phyloP scores from a whole-genome alignment of 441 rosid species.

The Breynia disticha region DNA sequence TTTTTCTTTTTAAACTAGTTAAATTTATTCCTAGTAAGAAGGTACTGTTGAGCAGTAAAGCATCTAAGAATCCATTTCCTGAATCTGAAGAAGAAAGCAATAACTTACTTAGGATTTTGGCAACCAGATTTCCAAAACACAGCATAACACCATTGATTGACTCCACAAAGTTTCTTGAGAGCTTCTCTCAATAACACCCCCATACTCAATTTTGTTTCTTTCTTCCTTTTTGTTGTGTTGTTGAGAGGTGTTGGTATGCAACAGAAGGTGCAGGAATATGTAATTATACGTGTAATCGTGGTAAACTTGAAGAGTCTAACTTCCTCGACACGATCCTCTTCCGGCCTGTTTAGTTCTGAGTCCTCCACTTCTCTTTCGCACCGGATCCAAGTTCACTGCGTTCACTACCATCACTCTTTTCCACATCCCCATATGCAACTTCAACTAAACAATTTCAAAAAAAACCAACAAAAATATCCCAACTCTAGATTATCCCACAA shows the following conservation, averaged over 20 bases:
- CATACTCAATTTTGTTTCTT: constrained; percentile 8
- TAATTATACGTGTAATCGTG: too few relatives aligned
- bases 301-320: constrained; percentile 48
- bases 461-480: neutral
- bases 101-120: constrained; percentile 74
- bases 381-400: constrained; percentile 81
- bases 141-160: constrained; percentile 76
- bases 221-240: neutral
- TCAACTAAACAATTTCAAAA: too few relatives aligned
- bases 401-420: constrained; percentile 37
- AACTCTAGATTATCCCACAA: constrained; percentile 53
- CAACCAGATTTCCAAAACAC: constrained; percentile 93
- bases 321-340: constrained; percentile 95
- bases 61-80: neutral
- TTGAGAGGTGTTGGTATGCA: too few relatives aligned
- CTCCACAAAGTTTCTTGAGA: constrained; percentile 59
- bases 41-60: neutral
- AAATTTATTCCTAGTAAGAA: neutral
- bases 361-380: constrained; percentile 85
- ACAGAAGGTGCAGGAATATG: too few relatives aligned
- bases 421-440: constrained; percentile 39
- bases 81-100: neutral
- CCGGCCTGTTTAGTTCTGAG: constrained; percentile 95
- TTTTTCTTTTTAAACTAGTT: neutral
- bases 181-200: constrained; percentile 54